These are phyloP conservation scores for Hypoxylon crocopeplum DNA, from an alignment of 495 filamentous ascomycete genomes.

Conservation along the genomic window DNA sequence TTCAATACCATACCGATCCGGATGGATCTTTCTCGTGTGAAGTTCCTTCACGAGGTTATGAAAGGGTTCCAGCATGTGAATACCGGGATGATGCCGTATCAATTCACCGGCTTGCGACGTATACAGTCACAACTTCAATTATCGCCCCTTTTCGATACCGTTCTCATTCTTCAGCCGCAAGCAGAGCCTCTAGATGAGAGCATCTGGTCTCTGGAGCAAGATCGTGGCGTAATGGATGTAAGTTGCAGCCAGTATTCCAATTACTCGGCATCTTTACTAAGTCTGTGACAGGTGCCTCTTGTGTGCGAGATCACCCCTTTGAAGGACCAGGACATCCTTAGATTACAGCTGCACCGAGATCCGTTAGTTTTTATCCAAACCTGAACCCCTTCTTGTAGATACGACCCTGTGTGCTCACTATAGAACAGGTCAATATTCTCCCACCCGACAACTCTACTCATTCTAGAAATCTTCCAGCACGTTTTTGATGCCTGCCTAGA, in stretches of 20 bases:
- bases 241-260: conserved; percentile 33
- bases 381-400: background rate
- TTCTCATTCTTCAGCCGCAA: conserved; percentile 74
- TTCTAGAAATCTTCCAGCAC: conserved; percentile 57
- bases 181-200: conserved; percentile 55
- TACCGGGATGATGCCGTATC: conserved; percentile 63
- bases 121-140: conserved; percentile 57
- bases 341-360: conserved; percentile 54
- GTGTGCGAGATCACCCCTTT: conserved; percentile 71
- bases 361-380: conserved; percentile 38
- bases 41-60: conserved; percentile 60
- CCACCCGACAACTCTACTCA: conserved; percentile 43
- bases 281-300: conserved; percentile 58
- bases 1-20: conserved; percentile 90
- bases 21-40: conserved; percentile 51
- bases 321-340: conserved; percentile 48
- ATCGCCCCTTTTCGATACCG: conserved; percentile 71
- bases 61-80: conserved; percentile 64
- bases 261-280: conserved; percentile 11
- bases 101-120: conserved; percentile 71
- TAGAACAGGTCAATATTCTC: conserved; percentile 48
- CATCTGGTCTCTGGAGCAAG: conserved; percentile 71
- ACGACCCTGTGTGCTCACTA: conserved; percentile 15
- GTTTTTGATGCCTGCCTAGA: conserved; percentile 46
- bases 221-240: conserved; percentile 78